Evolutionary conservation across 2,329 filamentous ascomycete genomes (phyloP).

Genomic region (Scedosporium aurantiacum): DNA sequence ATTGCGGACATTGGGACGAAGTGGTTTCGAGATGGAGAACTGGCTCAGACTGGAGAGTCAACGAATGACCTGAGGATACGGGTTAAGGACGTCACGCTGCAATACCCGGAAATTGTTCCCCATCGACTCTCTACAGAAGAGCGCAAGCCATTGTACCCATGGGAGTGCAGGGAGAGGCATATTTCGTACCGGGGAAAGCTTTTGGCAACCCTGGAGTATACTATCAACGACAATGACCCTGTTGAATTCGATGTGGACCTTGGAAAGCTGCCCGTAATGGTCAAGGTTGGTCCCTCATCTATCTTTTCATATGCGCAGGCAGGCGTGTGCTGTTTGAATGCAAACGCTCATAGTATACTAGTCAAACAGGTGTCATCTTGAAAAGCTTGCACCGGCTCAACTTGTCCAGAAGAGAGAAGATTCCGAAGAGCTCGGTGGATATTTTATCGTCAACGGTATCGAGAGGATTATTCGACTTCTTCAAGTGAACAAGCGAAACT

Average conservation of each 20-base stretch:
- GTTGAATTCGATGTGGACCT: slow-evolving; percentile 74
- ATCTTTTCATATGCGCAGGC: background rate
- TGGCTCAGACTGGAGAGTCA: slow-evolving; percentile 42
- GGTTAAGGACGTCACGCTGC: slow-evolving; percentile 70
- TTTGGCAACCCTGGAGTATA: slow-evolving; percentile 71
- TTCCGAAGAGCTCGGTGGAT: slow-evolving; percentile 89
- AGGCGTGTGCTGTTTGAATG: background rate
- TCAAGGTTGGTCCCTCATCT: slow-evolving; percentile 53
- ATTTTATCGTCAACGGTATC: slow-evolving; percentile 95
- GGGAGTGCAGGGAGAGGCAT: slow-evolving; percentile 91
- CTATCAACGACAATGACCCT: slow-evolving; percentile 77
- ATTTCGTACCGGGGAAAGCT: slow-evolving; percentile 82
- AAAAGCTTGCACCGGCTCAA: slow-evolving; percentile 70
- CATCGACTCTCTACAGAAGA: background rate
- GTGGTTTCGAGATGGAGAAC: slow-evolving; percentile 73
- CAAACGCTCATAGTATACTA: slow-evolving; percentile 21
- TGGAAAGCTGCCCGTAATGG: slow-evolving; percentile 84
- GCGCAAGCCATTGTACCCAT: slow-evolving; percentile 54
- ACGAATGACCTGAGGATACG: slow-evolving; percentile 70
- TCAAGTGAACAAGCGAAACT: slow-evolving; percentile 83
- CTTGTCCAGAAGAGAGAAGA: slow-evolving; percentile 87
- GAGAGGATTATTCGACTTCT: slow-evolving; percentile 94
- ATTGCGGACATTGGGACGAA: slow-evolving; percentile 85
- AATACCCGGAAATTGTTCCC: slow-evolving; percentile 68
- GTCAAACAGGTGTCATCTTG: slow-evolving; percentile 85